phyloP scores from a whole-genome alignment of 805 yeast species.

The Candida koratica region DNA sequence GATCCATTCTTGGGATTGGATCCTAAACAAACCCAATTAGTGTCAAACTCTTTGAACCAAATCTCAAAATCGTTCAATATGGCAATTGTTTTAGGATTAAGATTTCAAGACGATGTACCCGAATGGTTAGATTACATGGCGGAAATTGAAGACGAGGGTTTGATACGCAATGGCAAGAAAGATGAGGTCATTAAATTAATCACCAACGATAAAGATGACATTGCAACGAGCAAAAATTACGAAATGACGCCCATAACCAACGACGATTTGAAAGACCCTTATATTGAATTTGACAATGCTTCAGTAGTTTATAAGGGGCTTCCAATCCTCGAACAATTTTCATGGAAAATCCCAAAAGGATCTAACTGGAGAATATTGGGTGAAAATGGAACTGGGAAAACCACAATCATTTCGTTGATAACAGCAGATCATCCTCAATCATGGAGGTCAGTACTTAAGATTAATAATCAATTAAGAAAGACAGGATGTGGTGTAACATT shows the following conservation, averaged over 20 bases:
- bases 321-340: conserved; percentile 54
- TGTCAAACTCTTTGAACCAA: conserved; percentile 48
- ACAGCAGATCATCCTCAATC: conserved; percentile 97
- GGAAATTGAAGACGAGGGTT: conserved; percentile 53
- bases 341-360: conserved; percentile 65
- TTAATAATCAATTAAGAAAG: conserved; percentile 63
- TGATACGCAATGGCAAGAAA: conserved; percentile 47
- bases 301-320: conserved; percentile 63
- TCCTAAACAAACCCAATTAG: conserved; percentile 60
- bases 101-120: conserved; percentile 74
- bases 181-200: conserved; percentile 18
- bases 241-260: conserved; percentile 11
- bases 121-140: conserved; percentile 75
- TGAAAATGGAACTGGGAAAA: conserved; percentile 88
- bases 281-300: conserved; percentile 52
- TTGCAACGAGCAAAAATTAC: conserved; percentile 14
- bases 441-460: conserved; percentile 67
- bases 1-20: conserved; percentile 93
- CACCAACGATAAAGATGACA: conserved; percentile 5
- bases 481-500: conserved; percentile 72
- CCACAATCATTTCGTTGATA: conserved; percentile 76
- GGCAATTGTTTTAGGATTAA: conserved; percentile 65
- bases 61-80: conserved; percentile 40
- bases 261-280: conserved; percentile 5
- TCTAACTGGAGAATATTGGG: conserved; percentile 90